phyloP scores from a whole-genome alignment of 2,329 filamentous ascomycete species.

The Chaetoscypha palmicola region DNA sequence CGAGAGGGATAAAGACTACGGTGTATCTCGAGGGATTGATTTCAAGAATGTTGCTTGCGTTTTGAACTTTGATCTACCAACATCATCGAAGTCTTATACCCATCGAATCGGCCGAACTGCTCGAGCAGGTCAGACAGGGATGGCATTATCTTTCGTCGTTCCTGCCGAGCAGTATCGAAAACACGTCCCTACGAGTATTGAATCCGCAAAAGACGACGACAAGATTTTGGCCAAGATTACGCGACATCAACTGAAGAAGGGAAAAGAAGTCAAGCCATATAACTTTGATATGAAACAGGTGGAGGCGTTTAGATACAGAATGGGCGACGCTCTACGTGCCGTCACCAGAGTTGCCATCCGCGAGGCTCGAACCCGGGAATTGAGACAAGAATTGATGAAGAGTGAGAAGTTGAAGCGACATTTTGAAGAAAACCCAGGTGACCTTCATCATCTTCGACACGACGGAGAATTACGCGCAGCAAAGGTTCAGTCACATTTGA shows the following conservation, averaged over 20 bases:
- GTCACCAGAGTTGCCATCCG: constrained; percentile 86
- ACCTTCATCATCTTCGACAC: constrained; percentile 80
- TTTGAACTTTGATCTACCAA: constrained; percentile 93
- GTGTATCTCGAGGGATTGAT: constrained; percentile 92
- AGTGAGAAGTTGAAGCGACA: constrained; percentile 90
- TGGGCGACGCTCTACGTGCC: constrained; percentile 83
- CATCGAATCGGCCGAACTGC: constrained; percentile 93
- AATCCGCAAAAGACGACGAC: constrained; percentile 75
- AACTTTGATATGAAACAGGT: constrained; percentile 92
- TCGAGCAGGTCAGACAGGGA: constrained; percentile 82
- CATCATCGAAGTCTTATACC: constrained; percentile 85
- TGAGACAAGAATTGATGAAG: constrained; percentile 84
- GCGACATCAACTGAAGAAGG: constrained; percentile 69
- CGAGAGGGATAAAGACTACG: constrained; percentile 77
- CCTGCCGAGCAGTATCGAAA: constrained; percentile 77
- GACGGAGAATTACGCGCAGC: constrained; percentile 82
- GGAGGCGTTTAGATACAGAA: constrained; percentile 88
- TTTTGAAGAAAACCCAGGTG: constrained; percentile 94
- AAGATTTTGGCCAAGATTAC: constrained; percentile 73
- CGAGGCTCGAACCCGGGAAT: constrained; percentile 80
- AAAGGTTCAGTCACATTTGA: constrained; percentile 79
- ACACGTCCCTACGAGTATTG: constrained; percentile 77
- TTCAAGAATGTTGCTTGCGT: constrained; percentile 94
- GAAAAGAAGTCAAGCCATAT: constrained; percentile 80
- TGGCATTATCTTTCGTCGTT: constrained; percentile 92